Percentiles rank a stretch among this genome's conserved stretches.
Conservation (phyloP, 2,329 filamentous ascomycete species). For the Fusarium sp. region DNA sequence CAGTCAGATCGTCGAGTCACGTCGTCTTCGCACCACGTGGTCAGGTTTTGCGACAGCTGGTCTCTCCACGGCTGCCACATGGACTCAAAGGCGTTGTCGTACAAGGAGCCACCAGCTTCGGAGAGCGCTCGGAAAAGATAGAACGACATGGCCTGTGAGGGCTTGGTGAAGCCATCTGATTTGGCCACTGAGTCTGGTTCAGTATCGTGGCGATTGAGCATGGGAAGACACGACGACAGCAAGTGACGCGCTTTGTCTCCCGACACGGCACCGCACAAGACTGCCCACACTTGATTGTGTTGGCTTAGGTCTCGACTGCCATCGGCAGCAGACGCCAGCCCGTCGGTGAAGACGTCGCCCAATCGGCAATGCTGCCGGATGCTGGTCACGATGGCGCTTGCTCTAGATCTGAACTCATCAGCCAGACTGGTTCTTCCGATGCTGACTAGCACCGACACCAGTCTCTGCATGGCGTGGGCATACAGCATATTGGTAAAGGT, state of each 20-base stretch:
- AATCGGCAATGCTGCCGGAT: neutral
- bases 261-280: neutral
- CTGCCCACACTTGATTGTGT: neutral
- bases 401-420: neutral
- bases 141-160: neutral
- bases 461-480: neutral
- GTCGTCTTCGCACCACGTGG: slow-evolving; percentile 1
- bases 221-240: too few species aligned
- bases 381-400: neutral
- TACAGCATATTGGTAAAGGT: neutral
- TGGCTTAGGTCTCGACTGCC: neutral
- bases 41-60: neutral
- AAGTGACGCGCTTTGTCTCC: too few species aligned
- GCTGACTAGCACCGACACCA: neutral
- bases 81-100: neutral
- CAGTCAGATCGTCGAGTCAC: neutral
- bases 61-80: slow-evolving; percentile 8
- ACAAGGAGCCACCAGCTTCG: neutral
- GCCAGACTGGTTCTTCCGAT: neutral
- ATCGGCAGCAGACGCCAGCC: neutral
- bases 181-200: too few species aligned
- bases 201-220: too few species aligned
- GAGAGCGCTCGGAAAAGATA: neutral
- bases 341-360: neutral
- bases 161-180: neutral